A percentile compares a stretch with the other conserved stretches of the same genome.
Conservation (phyloP, 306 rosid genomes). For the Betula pendula region DNA sequence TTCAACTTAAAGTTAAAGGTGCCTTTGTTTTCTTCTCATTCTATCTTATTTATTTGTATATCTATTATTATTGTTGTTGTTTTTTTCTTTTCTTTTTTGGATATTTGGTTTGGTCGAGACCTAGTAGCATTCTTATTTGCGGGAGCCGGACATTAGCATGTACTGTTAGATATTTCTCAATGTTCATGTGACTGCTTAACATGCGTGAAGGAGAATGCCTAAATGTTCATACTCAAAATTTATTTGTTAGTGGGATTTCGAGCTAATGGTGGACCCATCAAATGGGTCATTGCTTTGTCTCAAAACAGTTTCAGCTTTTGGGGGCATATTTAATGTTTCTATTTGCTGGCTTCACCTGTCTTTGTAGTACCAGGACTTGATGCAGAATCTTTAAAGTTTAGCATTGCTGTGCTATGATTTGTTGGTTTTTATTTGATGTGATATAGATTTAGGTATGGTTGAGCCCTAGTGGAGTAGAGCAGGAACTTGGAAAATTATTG, state of each 20-base stretch:
- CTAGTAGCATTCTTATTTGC: not conserved
- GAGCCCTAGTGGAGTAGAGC: not conserved
- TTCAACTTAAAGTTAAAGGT: slow-evolving; percentile 38
- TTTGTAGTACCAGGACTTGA: not conserved
- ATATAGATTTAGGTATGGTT: not conserved
- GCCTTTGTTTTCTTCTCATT: not conserved
- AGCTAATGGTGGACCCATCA: not conserved
- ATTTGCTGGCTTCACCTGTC: not conserved
- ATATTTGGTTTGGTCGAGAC: not conserved
- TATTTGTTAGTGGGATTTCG: not conserved
- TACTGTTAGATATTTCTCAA: not conserved
- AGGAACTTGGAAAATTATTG: not conserved
- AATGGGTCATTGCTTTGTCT: not conserved
- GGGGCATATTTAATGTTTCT: not conserved
- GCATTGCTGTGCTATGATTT: too few species aligned
- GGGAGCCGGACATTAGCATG: not conserved
- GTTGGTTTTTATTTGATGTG: too few species aligned
- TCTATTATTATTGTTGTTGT: not conserved
- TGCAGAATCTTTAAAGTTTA: too few species aligned
- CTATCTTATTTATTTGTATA: slow-evolving; percentile 8
- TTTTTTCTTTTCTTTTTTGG: not conserved
- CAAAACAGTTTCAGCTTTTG: not conserved
- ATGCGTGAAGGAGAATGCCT: not conserved
- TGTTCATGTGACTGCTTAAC: not conserved
- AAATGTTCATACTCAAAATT: not conserved